A percentile compares a stretch with the other conserved stretches of the same genome.
phyloP scores from a whole-genome alignment of 805 yeast genomes.

The Candida ipomoeae region DNA sequence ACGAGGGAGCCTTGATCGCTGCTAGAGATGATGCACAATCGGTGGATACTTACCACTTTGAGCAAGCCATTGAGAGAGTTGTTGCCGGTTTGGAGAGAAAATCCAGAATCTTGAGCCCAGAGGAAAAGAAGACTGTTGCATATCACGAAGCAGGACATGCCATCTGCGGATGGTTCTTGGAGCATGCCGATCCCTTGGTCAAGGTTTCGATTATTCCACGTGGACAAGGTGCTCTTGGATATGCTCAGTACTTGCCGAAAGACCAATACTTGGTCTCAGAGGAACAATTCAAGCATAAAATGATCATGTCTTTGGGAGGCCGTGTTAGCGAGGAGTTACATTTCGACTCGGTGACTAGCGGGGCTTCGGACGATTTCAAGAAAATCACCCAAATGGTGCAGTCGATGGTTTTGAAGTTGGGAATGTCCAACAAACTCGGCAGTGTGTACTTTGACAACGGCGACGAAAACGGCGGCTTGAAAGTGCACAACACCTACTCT shows the following conservation, averaged over 20 bases:
- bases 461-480: slow-evolving; percentile 44
- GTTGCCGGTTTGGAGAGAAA: slow-evolving; percentile 95
- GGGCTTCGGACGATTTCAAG: slow-evolving; percentile 95
- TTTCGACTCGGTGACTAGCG: slow-evolving; percentile 88
- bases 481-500: slow-evolving; percentile 80
- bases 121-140: slow-evolving; percentile 87
- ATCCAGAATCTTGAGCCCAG: slow-evolving; percentile 74
- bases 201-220: slow-evolving; percentile 96
- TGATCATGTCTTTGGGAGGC: slow-evolving; percentile 97
- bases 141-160: slow-evolving; percentile 99
- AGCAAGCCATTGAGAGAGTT: slow-evolving; percentile 94
- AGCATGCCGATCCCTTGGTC: slow-evolving; percentile 86
- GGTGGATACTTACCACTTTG: slow-evolving; percentile 79
- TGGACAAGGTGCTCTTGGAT: slow-evolving; percentile 95
- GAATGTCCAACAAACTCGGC: slow-evolving; percentile 90
- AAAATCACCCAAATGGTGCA: slow-evolving; percentile 93
- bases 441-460: slow-evolving; percentile 70
- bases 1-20: slow-evolving; percentile 96
- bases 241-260: slow-evolving; percentile 95
- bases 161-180: slow-evolving; percentile 92
- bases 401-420: slow-evolving; percentile 86
- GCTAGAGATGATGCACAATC: slow-evolving; percentile 74
- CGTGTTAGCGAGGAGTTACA: slow-evolving; percentile 94
- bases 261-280: slow-evolving; percentile 78
- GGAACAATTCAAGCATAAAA: slow-evolving; percentile 77